Base-by-base conservation (phyloP, 2,329 filamentous ascomycete species). In the Alternaria ventricosa region DNA sequence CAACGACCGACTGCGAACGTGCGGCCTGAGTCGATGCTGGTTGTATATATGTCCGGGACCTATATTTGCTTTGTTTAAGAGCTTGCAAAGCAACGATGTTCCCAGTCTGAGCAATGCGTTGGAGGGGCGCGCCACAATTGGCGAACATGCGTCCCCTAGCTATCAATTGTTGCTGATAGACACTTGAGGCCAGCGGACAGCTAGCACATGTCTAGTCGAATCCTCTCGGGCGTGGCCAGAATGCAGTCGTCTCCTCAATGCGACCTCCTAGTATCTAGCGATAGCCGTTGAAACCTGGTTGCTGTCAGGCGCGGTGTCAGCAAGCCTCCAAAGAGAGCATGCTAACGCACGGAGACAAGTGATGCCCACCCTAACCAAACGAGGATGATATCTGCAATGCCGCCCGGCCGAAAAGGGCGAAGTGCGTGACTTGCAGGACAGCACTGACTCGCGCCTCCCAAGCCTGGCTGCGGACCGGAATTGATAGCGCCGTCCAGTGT, bases 11-110 rank as follows among this genome's bases (percentile, higher is more conserved):
- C 13, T 33, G 33, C 23, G 30, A 56, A 54, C 22, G 36, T 55
- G 56, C 46, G 53, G 51, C 33, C 46, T 50, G 51, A 47, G 51
- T 59, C 28, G 55, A 54, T 20, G 50, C 28, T 51, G 27, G 43
- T 28, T 56, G 55, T 57, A 65, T 63, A 63, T 68, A 65, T 60
- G 57, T 49, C 62, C 58, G 57, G 63, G 55, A 49, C 55, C 58
- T 68, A 68, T 71, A 70, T 46, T 63, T 60, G 65, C 61, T 61
- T 55, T 46, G 55, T 28, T 65, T 68, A 70, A 68, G 67, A 57
- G 57, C 60, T 61, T 62, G 56, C 23, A 9, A 45, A 66, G 60
- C 69, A 71, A 59, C 69, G 61, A 60, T 68, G 54, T 44, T 62
- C 67, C 68, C 46, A 57, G 67, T 59, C 44, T 11, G 30, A 44